These are phyloP conservation scores for Naganishia antarctica DNA, from an alignment of 768 basidiomycete species.

Conservation along the genomic window DNA sequence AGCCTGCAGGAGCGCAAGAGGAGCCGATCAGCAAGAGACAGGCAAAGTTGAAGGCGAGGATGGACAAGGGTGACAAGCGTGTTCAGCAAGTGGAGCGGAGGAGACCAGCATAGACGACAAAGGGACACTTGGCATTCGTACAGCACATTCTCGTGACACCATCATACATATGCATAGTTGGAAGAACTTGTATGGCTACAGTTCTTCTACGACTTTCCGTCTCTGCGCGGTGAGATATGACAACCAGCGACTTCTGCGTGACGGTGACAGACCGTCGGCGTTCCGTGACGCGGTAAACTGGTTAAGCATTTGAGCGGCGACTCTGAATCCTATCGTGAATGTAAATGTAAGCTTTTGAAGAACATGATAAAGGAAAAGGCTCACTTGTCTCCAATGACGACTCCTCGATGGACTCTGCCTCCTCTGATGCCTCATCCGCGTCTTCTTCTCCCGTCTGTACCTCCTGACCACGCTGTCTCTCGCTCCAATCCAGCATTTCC, in stretches of 20 bases:
- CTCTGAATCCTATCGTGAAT: too few species aligned
- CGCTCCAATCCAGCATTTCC: slow-evolving; percentile 28
- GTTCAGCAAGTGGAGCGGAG: slow-evolving; percentile 40
- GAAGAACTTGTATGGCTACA: too few species aligned
- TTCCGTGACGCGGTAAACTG: too few species aligned
- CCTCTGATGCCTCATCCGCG: not conserved
- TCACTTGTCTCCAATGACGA: too few species aligned
- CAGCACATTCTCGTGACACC: not conserved
- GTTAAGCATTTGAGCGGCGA: too few species aligned
- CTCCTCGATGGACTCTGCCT: not conserved
- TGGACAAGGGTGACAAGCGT: slow-evolving; percentile 48
- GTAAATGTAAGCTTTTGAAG: too few species aligned
- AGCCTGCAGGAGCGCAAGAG: slow-evolving; percentile 22
- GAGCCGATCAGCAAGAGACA: slow-evolving; percentile 36
- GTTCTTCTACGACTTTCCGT: not conserved
- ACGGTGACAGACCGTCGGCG: too few species aligned
- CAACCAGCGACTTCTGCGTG: too few species aligned
- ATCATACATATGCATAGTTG: not conserved
- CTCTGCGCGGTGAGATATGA: too few species aligned
- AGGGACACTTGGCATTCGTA: not conserved
- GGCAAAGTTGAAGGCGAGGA: slow-evolving; percentile 43
- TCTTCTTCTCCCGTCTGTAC: not conserved
- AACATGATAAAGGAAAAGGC: too few species aligned
- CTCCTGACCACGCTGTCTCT: not conserved
- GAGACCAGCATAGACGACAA: slow-evolving; percentile 7